phyloP scores from a whole-genome alignment of 2,329 filamentous ascomycete genomes.

The Fusarium decemcellulare region DNA sequence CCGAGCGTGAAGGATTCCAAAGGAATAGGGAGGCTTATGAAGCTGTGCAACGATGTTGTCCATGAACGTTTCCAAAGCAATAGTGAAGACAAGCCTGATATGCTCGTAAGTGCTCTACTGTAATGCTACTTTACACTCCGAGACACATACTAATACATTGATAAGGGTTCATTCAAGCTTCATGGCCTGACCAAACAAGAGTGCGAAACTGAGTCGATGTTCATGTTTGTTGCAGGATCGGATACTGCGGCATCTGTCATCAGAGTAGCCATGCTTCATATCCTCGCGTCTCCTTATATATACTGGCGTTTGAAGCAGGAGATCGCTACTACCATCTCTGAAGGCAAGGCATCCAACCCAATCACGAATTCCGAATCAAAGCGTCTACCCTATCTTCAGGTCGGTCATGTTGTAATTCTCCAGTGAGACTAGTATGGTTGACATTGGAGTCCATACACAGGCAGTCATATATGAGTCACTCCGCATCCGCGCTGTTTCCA shows the following conservation, averaged over 20 bases:
- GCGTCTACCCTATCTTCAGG: too few species aligned
- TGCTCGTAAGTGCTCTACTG: background rate
- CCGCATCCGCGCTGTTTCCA: background rate
- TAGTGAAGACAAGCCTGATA: background rate
- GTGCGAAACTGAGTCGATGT: background rate
- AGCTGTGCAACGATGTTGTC: background rate
- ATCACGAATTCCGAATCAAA: too few species aligned
- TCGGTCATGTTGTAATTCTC: too few species aligned
- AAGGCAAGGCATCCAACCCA: too few species aligned
- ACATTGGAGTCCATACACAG: background rate
- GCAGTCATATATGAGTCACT: conserved; percentile 1
- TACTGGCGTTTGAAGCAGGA: background rate
- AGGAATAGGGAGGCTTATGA: background rate
- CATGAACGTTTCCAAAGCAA: background rate
- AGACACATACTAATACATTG: background rate
- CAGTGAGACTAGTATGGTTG: too few species aligned
- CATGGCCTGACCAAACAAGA: background rate
- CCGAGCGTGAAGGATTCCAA: background rate
- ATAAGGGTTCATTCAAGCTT: conserved; percentile 5
- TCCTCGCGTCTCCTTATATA: background rate
- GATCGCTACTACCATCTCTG: background rate
- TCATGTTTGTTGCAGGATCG: background rate
- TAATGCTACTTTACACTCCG: too few species aligned
- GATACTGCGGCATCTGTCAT: background rate
- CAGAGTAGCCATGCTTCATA: background rate